Evolutionary conservation across 352 stramenopile species (phyloP).

Genomic region (Phytophthora hibernalis): DNA sequence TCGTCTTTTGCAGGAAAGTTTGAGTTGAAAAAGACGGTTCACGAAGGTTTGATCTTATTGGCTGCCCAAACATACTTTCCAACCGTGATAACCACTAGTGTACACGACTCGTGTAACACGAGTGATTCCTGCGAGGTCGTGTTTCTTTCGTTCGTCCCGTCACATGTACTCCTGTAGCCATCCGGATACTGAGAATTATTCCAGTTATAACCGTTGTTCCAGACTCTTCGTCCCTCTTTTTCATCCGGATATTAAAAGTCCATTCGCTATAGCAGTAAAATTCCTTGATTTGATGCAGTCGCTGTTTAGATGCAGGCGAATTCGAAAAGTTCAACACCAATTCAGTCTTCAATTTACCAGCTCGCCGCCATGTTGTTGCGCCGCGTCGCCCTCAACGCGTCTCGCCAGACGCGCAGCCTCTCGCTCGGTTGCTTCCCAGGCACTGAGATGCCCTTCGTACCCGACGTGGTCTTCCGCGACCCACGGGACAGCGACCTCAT

Average conservation of each 20-base stretch:
- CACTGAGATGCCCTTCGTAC: constrained; percentile 90
- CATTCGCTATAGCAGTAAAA: constrained; percentile 4
- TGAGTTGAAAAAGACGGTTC: too few species aligned
- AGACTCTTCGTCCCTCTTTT: too few species aligned
- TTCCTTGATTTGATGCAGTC: constrained; percentile 28
- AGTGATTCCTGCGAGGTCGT: neutral
- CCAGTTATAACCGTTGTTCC: too few species aligned
- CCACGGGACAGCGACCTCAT: constrained; percentile 84
- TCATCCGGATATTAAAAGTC: constrained; percentile 12
- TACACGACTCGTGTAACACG: too few species aligned
- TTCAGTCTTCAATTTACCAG: constrained; percentile 1
- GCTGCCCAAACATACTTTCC: too few species aligned
- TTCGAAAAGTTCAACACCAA: constrained; percentile 35
- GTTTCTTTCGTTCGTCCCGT: neutral
- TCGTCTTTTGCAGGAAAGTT: too few species aligned
- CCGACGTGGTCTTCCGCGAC: constrained; percentile 88
- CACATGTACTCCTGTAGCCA: constrained; percentile 1
- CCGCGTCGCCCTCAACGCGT: neutral
- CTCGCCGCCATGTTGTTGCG: constrained; percentile 29
- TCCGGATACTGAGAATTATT: too few species aligned
- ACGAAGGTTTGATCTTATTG: too few species aligned
- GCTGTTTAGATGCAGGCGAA: constrained; percentile 43
- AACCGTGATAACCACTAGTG: too few species aligned
- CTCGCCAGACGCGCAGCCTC: constrained; percentile 7
- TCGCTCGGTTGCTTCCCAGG: constrained; percentile 71